Evolutionary conservation across 2,329 filamentous ascomycete species (phyloP).

Genomic region (Mollisiaceae sp.): DNA sequence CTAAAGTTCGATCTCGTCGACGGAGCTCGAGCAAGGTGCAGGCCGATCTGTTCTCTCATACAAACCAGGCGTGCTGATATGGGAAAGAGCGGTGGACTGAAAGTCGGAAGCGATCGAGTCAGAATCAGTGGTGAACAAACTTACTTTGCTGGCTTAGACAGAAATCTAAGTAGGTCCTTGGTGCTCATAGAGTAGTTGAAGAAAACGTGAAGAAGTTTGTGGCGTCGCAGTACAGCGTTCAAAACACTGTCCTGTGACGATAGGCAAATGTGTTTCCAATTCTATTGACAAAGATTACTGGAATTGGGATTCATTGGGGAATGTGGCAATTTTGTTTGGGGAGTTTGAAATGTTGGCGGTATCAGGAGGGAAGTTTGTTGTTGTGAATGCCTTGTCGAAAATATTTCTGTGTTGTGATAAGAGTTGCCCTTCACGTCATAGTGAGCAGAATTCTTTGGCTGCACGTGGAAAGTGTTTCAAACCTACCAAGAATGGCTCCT

Average conservation of each 20-base stretch:
- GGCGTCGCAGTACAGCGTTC: conserved; percentile 33
- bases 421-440: conserved; percentile 7
- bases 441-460: neutral
- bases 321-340: conserved; percentile 1
- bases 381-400: neutral
- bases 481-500: neutral
- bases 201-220: conserved; percentile 15
- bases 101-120: neutral
- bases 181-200: conserved; percentile 78
- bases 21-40: neutral
- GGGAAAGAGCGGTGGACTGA: neutral
- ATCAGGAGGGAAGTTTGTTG: neutral
- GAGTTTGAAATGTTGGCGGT: neutral
- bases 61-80: neutral
- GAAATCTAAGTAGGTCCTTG: conserved; percentile 88
- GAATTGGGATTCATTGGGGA: conserved; percentile 19
- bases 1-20: neutral
- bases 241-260: conserved; percentile 33
- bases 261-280: conserved; percentile 22
- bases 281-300: conserved; percentile 20
- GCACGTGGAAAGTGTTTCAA: neutral
- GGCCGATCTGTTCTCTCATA: neutral
- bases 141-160: conserved; percentile 94
- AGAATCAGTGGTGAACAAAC: conserved; percentile 43
- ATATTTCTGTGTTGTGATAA: conserved; percentile 6